phyloP scores from a whole-genome alignment of 106 monocot genomes.

The Dactylorhiza incarnata region DNA sequence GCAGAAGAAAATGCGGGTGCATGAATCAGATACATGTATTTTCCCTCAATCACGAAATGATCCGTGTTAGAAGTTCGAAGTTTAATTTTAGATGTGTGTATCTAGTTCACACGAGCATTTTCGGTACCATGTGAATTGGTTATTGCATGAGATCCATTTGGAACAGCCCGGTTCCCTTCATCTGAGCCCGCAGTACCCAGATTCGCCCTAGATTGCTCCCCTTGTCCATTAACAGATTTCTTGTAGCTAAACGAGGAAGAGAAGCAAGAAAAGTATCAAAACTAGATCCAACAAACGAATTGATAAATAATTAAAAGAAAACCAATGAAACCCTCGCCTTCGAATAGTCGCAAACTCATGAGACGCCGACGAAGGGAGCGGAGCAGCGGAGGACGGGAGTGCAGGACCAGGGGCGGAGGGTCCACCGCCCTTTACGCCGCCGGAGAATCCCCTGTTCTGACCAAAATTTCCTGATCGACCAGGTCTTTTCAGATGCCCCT shows the following conservation, averaged over 20 bases:
- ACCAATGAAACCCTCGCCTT: neutral
- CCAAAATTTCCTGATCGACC: constrained; percentile 31
- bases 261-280: neutral
- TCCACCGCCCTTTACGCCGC: constrained; percentile 19
- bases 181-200: constrained; percentile 10
- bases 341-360: neutral
- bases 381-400: neutral
- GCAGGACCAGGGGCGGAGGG: constrained; percentile 17
- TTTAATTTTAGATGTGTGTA: neutral
- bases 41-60: neutral
- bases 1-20: too few relatives aligned
- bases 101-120: neutral
- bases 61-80: neutral
- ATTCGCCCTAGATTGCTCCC: constrained; percentile 28
- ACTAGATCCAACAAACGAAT: neutral
- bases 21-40: neutral
- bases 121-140: constrained; percentile 24
- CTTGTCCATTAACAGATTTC: constrained; percentile 72
- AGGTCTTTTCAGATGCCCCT: constrained; percentile 30
- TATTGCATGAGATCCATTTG: constrained; percentile 31
- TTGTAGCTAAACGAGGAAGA: constrained; percentile 31
- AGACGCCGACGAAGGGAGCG: constrained; percentile 1
- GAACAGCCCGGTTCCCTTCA: constrained; percentile 14
- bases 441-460: constrained; percentile 24
- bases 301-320: neutral